Evolutionary conservation across 2,329 filamentous ascomycete species (phyloP).

Genomic region (Sclerotinia nivalis): DNA sequence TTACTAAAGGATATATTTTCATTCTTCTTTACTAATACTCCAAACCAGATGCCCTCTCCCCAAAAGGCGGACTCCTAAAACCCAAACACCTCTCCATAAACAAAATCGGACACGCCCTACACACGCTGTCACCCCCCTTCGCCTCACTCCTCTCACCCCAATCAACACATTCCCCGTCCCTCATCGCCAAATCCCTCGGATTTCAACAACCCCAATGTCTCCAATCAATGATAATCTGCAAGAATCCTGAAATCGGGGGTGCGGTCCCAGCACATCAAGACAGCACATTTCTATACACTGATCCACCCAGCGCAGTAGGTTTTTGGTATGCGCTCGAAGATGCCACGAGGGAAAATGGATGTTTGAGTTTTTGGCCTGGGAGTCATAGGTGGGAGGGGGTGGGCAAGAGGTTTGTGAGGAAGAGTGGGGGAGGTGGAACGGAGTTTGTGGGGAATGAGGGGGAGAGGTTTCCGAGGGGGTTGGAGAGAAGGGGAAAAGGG

Average conservation of each 20-base stretch:
- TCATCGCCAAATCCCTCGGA: slow-evolving; percentile 50
- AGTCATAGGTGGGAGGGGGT: slow-evolving; percentile 76
- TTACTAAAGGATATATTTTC: background rate
- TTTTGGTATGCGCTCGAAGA: slow-evolving; percentile 99
- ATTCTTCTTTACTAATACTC: background rate
- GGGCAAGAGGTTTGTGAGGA: slow-evolving; percentile 72
- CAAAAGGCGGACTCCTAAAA: slow-evolving; percentile 64
- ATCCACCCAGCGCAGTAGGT: slow-evolving; percentile 84
- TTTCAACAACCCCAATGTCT: slow-evolving; percentile 58
- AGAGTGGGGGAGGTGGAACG: slow-evolving; percentile 54
- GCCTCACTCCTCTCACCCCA: slow-evolving; percentile 51
- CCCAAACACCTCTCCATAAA: slow-evolving; percentile 87
- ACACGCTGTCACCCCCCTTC: slow-evolving; percentile 68
- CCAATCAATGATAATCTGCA: slow-evolving; percentile 98
- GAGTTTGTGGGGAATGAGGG: slow-evolving; percentile 72
- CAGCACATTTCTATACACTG: slow-evolving; percentile 87
- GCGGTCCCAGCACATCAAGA: slow-evolving; percentile 92
- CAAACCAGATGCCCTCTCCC: slow-evolving; percentile 69
- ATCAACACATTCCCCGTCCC: slow-evolving; percentile 42
- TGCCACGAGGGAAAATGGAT: slow-evolving; percentile 82
- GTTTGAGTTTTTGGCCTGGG: slow-evolving; percentile 80
- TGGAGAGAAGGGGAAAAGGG: slow-evolving; percentile 47
- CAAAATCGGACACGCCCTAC: slow-evolving; percentile 80
- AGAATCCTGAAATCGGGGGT: slow-evolving; percentile 93
- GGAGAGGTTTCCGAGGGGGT: slow-evolving; percentile 58